Evolutionary conservation across 1,284 basidiomycete species (phyloP).

Genomic region (Ganoderma lucidum): DNA sequence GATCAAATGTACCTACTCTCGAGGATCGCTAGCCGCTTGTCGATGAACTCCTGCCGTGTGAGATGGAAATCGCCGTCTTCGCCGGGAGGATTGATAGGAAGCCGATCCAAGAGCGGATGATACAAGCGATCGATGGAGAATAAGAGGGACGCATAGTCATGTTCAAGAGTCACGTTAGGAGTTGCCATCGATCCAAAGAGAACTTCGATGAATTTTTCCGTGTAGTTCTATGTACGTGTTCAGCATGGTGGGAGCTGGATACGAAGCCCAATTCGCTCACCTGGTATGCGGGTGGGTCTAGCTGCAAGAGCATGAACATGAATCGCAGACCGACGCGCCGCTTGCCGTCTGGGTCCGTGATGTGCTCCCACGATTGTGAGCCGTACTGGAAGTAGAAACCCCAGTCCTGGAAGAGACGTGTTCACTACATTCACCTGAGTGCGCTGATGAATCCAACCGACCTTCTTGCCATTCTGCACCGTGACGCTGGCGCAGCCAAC

Average conservation of each 20-base stretch:
- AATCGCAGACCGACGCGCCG: conserved; percentile 76
- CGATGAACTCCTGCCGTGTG: conserved; percentile 34
- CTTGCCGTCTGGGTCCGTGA: conserved; percentile 60
- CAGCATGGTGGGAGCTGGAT: background rate
- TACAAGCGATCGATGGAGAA: conserved; percentile 60
- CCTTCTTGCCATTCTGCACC: conserved; percentile 60
- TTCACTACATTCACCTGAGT: background rate
- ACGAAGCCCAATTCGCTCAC: conserved; percentile 48
- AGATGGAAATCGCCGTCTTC: conserved; percentile 35
- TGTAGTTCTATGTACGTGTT: conserved; percentile 48
- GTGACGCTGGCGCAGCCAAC: conserved; percentile 75
- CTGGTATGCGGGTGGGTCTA: conserved; percentile 70
- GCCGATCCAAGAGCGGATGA: conserved; percentile 56
- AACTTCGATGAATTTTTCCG: conserved; percentile 63
- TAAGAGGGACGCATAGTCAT: conserved; percentile 62
- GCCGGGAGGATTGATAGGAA: conserved; percentile 33
- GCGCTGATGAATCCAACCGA: background rate
- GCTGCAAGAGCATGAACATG: conserved; percentile 67
- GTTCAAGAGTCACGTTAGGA: conserved; percentile 61
- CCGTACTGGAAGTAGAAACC: conserved; percentile 63
- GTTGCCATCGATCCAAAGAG: conserved; percentile 67
- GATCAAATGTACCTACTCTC: conserved; percentile 33
- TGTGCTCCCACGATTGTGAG: conserved; percentile 66
- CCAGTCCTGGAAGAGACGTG: conserved; percentile 63
- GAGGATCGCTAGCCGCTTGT: conserved; percentile 35